Base-by-base conservation (phyloP, 176 grass and related monocot species). In the Otatea glauca region DNA sequence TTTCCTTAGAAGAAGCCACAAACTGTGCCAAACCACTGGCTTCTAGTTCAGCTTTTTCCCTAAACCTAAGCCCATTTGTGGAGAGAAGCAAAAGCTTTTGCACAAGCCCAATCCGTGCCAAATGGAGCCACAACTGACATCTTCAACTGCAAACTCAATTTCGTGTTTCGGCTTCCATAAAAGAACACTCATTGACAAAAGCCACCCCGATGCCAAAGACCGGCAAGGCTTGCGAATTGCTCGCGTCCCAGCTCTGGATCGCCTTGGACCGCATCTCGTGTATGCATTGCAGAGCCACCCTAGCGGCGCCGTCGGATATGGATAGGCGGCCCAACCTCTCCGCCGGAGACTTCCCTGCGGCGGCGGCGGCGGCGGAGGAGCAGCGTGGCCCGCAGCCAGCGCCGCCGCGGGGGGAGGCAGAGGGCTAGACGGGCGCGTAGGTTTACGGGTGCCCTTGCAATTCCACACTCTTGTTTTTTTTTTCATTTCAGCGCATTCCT, bases 261-360 rank as follows among this genome's bases (percentile, higher is more conserved):
- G 92, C 88, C 87, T 96, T 94, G 50, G 77, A 75, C 72, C 90
- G 91, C 96, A 99, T 96, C 65, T 94, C 93, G 3, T 92, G 88
- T 81, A 99, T 75, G 71, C 96, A 99, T 86, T 96, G 91, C 77
- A 99, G 67, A 73, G 88, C 91, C 58, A 96, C 86, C 84, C 91
- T 99, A 86, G 11, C 5, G 6, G 43, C 32, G 32, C 65, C 66
- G 47, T 27, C 24, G 17, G 77, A 9, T 41, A 88, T 17, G 43
- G 89, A 84, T 3, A 97, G 64, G 35, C 82, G 58, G 1, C 32
- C 67, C 60, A 91, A 1, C 2, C 56, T 85, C 63, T 87, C 92
- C 59, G 29, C 38, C 7, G 88, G 9, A 5, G 35, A 39, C 14
- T 65, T 74, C 9, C 78, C 82, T 4, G 44, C 45, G 6, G 43